A percentile compares a stretch with the other conserved stretches of the same genome.
Evolutionary conservation across 768 basidiomycete species (phyloP).

Genomic region (Harrya chromipes): DNA sequence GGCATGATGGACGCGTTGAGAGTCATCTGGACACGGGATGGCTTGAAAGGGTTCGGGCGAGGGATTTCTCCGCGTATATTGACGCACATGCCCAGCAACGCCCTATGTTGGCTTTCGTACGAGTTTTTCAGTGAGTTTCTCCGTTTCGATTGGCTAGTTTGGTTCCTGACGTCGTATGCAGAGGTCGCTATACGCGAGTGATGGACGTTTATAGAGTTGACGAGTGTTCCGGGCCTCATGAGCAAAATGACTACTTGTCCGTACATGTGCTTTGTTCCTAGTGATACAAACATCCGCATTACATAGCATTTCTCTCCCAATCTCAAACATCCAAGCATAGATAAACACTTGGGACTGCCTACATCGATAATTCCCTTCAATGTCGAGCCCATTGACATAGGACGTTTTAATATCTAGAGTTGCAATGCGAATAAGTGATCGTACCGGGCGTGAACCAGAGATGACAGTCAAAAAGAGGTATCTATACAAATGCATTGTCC

Average conservation of each 20-base stretch:
- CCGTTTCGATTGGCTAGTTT: background rate
- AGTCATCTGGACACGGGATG: constrained; percentile 86
- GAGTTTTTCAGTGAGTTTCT: constrained; percentile 92
- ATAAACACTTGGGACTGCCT: background rate
- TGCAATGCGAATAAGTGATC: background rate
- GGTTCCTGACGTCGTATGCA: constrained; percentile 28
- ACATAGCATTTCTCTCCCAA: constrained; percentile 4
- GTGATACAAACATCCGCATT: constrained; percentile 17
- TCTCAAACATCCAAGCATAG: background rate
- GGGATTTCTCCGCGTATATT: constrained; percentile 90
- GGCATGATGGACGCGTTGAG: constrained; percentile 88
- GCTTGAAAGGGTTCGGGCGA: constrained; percentile 78
- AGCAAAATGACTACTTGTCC: background rate
- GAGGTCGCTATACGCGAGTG: constrained; percentile 62
- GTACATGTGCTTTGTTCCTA: constrained; percentile 4
- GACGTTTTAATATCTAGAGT: background rate
- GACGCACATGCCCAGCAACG: constrained; percentile 96
- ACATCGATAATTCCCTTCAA: constrained; percentile 1
- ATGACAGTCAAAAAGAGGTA: constrained; percentile 1
- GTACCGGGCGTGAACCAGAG: too few relatives aligned
- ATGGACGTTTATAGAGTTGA: constrained; percentile 21
- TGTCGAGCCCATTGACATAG: background rate
- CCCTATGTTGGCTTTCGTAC: constrained; percentile 95
- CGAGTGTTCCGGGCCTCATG: constrained; percentile 7
- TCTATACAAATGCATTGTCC: constrained; percentile 7